Evolutionary conservation across 2,329 filamentous ascomycete species (phyloP), one percentile per base, ranked within the genome.

Genomic region (Intubia oerlemansii): DNA sequence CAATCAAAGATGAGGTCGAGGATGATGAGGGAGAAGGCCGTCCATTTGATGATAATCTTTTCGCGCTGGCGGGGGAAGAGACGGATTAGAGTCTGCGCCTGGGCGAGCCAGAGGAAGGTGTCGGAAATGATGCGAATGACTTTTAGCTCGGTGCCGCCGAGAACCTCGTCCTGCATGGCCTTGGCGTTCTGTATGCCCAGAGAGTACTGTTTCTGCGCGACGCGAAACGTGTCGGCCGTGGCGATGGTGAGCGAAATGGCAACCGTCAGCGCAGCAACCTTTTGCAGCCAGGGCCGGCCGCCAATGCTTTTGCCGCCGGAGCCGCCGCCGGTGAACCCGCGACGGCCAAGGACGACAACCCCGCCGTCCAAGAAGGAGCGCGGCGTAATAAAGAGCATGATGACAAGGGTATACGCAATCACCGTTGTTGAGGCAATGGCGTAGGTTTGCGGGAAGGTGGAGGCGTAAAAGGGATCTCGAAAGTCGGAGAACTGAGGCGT

Each of bases 1-100:
- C 77, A 81, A 43, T 77, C 84, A 49, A 98, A 98, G 9, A 84
- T 69, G 24, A 85, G 73, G 46, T 95, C 85, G 34, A 93, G 62
- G 1, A 81, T 67, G 43, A 98, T 93, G 32, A 98, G 65, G 4
- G 77, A 82, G 45, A 95, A 93, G 2, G 85, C 88, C 11, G 85
- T 81, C 85, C 85, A 98, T 54, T 95, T 95, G 53, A 98, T 98
- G 39, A 95, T 79, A 29, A 95, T 73, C 53, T 95, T 95, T 52
- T 98, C 88, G 44, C 90, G 79, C 44, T 95, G 85, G 19, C 88
- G 79, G 7, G 88, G 88, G 41, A 98, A 98, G 2, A 98, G 60
- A 30, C 88, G 76, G 41, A 95, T 95, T 33, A 98, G 54, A 0
- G 88, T 98, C 53, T 98, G 88, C 1, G 91, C 85, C 51, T 98